These are phyloP conservation scores for Barnettozyma sp. DNA, from an alignment of 805 yeast genomes.

Conservation along the genomic window DNA sequence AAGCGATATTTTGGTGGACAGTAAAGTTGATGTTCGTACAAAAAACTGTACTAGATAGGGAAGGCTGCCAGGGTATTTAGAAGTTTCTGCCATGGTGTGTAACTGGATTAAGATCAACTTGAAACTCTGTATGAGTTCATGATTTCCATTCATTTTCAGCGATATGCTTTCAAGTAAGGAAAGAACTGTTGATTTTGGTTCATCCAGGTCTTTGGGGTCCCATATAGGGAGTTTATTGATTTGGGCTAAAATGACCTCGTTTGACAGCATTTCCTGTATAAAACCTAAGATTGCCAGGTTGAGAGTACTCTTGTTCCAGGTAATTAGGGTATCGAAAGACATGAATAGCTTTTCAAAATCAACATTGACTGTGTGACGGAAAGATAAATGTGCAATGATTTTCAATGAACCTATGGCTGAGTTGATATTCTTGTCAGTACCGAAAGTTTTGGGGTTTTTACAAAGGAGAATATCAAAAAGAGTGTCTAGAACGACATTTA, in stretches of 20 bases:
- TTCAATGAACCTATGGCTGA: conserved; percentile 35
- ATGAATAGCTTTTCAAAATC: conserved; percentile 28
- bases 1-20: conserved; percentile 33
- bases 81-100: conserved; percentile 26
- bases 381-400: conserved; percentile 29
- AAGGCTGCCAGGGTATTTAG: conserved; percentile 35
- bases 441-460: conserved; percentile 7
- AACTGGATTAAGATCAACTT: conserved; percentile 31
- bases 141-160: conserved; percentile 23
- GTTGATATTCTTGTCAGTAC: conserved; percentile 22
- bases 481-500: conserved; percentile 11
- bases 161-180: conserved; percentile 18
- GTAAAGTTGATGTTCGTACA: conserved; percentile 29
- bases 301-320: conserved; percentile 32
- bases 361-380: conserved; percentile 23
- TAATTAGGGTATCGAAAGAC: conserved; percentile 28
- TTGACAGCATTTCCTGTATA: conserved; percentile 34
- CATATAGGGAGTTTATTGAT: conserved; percentile 34
- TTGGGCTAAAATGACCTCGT: conserved; percentile 24
- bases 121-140: conserved; percentile 26
- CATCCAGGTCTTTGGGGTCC: conserved; percentile 23
- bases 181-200: conserved; percentile 16
- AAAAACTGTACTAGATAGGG: conserved; percentile 37
- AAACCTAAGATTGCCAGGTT: conserved; percentile 36
- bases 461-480: conserved; percentile 16